Evolutionary conservation across 2,329 filamentous ascomycete species (phyloP).

Genomic region (Leptographium wingfieldii): DNA sequence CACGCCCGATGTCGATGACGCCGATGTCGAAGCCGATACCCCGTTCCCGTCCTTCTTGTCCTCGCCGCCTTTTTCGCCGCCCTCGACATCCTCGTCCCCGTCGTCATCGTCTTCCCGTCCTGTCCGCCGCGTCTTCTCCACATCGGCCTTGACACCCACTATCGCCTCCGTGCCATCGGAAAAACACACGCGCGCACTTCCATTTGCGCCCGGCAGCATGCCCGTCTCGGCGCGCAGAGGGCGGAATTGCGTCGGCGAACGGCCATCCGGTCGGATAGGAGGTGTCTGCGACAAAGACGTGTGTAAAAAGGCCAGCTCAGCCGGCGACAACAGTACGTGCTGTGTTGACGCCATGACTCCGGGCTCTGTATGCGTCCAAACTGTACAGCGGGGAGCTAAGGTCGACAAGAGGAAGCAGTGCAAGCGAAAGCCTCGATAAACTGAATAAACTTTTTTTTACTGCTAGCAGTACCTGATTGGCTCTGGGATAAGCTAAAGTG

Average conservation of each 20-base stretch:
- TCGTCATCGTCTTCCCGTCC: slow-evolving; percentile 16
- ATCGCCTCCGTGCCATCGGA: slow-evolving; percentile 92
- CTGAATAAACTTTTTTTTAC: not conserved
- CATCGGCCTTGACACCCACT: slow-evolving; percentile 89
- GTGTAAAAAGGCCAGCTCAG: slow-evolving; percentile 93
- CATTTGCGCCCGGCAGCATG: slow-evolving; percentile 79
- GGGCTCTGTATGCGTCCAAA: slow-evolving; percentile 8
- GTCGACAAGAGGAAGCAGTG: not conserved
- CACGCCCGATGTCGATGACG: slow-evolving; percentile 8
- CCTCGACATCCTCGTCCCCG: not conserved
- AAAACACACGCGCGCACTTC: slow-evolving; percentile 86
- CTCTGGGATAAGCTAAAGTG: slow-evolving; percentile 1
- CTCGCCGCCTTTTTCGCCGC: slow-evolving; percentile 9
- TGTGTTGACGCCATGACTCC: slow-evolving; percentile 47
- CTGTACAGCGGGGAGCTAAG: not conserved
- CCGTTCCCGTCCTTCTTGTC: slow-evolving; percentile 3
- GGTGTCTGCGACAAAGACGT: slow-evolving; percentile 68
- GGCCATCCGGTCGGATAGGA: slow-evolving; percentile 81
- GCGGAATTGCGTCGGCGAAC: slow-evolving; percentile 73
- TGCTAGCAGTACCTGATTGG: not conserved
- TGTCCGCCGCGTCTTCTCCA: slow-evolving; percentile 52
- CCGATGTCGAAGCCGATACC: slow-evolving; percentile 15
- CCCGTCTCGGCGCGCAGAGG: slow-evolving; percentile 82
- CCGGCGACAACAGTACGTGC: slow-evolving; percentile 73
- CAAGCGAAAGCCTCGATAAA: not conserved